These are phyloP conservation scores for Candolleomyces eurysporus DNA, from an alignment of 768 basidiomycete species.

Conservation along the genomic window DNA sequence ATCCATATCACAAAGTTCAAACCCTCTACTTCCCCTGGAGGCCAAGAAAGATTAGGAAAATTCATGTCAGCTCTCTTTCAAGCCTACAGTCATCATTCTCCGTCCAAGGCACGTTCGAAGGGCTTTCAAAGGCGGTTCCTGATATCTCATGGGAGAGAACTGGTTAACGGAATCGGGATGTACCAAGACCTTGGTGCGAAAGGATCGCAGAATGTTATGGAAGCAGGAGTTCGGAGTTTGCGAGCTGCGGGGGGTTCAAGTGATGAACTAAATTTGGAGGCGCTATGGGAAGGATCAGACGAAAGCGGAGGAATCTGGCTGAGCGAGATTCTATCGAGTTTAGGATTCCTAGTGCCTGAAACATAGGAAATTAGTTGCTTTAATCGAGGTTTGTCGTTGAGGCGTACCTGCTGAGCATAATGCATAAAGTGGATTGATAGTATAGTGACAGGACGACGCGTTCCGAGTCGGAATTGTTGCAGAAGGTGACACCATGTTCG, in stretches of 20 bases:
- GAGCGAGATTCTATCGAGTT: too few relatives aligned
- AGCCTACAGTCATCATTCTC: conserved; percentile 10
- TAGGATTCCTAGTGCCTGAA: too few relatives aligned
- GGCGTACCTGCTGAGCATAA: too few relatives aligned
- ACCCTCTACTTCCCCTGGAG: conserved; percentile 8
- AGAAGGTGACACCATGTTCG: too few relatives aligned
- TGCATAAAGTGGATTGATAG: too few relatives aligned
- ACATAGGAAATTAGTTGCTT: too few relatives aligned
- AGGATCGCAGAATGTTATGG: conserved; percentile 14
- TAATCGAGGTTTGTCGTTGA: too few relatives aligned
- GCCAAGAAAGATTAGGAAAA: conserved; percentile 9
- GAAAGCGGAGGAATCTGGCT: too few relatives aligned
- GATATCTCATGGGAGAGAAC: conserved; percentile 26
- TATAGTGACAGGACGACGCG: too few relatives aligned
- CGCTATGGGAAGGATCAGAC: too few relatives aligned
- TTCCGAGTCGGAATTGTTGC: too few relatives aligned
- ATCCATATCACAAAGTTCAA: conserved; percentile 23
- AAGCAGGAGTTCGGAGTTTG: conserved; percentile 20
- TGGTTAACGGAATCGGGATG: conserved; percentile 23
- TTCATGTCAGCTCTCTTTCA: conserved; percentile 19
- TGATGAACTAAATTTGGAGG: background rate
- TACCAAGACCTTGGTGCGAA: conserved; percentile 20
- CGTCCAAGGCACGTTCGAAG: background rate
- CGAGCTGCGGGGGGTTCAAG: conserved; percentile 8
- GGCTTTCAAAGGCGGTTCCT: conserved; percentile 19